Evolutionary conservation across 805 yeast genomes (phyloP).

Genomic region (Cephaloascus albidus): DNA sequence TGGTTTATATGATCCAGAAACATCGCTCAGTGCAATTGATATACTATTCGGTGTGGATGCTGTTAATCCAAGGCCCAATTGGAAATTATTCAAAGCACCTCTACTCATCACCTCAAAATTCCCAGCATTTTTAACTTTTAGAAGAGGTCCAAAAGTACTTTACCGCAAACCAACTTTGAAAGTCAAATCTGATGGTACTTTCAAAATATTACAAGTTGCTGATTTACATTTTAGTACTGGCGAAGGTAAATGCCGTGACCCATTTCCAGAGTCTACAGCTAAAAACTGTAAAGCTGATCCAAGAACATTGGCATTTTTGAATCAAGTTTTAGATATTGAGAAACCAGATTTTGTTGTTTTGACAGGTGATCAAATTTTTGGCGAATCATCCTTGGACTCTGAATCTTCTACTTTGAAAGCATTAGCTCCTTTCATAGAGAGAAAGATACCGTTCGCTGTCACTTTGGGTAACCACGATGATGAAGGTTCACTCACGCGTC

Average conservation of each 20-base stretch:
- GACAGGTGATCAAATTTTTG: slow-evolving; percentile 90
- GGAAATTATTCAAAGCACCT: slow-evolving; percentile 34
- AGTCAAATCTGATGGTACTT: slow-evolving; percentile 34
- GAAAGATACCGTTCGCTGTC: slow-evolving; percentile 75
- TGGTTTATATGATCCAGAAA: slow-evolving; percentile 25
- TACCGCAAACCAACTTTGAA: slow-evolving; percentile 22
- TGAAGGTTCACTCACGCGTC: slow-evolving; percentile 62
- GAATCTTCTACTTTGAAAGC: slow-evolving; percentile 77
- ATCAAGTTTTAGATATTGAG: slow-evolving; percentile 60
- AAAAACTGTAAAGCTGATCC: slow-evolving; percentile 70
- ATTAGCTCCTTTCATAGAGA: slow-evolving; percentile 53
- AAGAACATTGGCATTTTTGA: slow-evolving; percentile 54
- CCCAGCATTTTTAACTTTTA: slow-evolving; percentile 20
- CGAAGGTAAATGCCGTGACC: slow-evolving; percentile 70
- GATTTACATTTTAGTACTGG: slow-evolving; percentile 90
- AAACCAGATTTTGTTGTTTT: slow-evolving; percentile 77
- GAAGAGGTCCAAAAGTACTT: slow-evolving; percentile 23
- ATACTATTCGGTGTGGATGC: slow-evolving; percentile 66
- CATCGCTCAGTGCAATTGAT: slow-evolving; percentile 49
- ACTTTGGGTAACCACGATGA: slow-evolving; percentile 93
- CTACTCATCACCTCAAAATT: slow-evolving; percentile 3
- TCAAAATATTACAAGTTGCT: slow-evolving; percentile 81
- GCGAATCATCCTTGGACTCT: slow-evolving; percentile 71
- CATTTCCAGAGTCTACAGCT: slow-evolving; percentile 40
- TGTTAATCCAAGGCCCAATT: slow-evolving; percentile 67